Base-by-base conservation (phyloP, 179 eudicot species). In the Actinidia chinensis region DNA sequence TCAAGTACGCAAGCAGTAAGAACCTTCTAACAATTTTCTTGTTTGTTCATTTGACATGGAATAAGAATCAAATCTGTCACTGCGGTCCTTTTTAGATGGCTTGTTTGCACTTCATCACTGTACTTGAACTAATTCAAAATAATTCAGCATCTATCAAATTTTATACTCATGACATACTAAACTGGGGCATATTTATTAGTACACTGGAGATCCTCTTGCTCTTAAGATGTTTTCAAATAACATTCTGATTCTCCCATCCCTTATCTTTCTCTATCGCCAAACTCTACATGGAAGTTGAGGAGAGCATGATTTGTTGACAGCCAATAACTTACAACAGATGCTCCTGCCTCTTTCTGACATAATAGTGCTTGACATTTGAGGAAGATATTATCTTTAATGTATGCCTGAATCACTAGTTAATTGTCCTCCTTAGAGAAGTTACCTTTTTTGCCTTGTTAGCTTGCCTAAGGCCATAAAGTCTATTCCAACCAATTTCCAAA, bases 161-260 rank as follows among this genome's bases (percentile, higher is more conserved):
- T 13, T 51, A 51, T 51, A 51, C 13, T 9, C 13, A 51, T 51
- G n/a, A 67, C 6, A 12, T 40, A n/a, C 71, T 51, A 17, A 42
- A 18, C 46, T 52, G 54, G 36, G 76, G 63, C 22, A 28, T 54
- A 15, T 33, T 73, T 10, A 55, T 73, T 15, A 73, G 76, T 70
- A 48, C 46, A 52, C 50, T 40, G 2, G 2, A 40, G 22, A 65
- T 36, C 6, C 15, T 64, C 50, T 46, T 75, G 11, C 20, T 33
- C 10, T 17, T 22, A 56, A 40, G n/a, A 59, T 43, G 14, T 44
- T 44, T 23, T 74, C 42, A 28, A 60, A 20, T 23, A 20, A 22
- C 2, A 2, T 1, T 51, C 55, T 51, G 3, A 51, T 51, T 13
- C 13, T 51, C 55, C 55, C 13, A 51, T 17, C 13, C 13, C 55